Evolutionary conservation across 352 stramenopile species (phyloP).

Genomic region (Globisporangium spinosum): DNA sequence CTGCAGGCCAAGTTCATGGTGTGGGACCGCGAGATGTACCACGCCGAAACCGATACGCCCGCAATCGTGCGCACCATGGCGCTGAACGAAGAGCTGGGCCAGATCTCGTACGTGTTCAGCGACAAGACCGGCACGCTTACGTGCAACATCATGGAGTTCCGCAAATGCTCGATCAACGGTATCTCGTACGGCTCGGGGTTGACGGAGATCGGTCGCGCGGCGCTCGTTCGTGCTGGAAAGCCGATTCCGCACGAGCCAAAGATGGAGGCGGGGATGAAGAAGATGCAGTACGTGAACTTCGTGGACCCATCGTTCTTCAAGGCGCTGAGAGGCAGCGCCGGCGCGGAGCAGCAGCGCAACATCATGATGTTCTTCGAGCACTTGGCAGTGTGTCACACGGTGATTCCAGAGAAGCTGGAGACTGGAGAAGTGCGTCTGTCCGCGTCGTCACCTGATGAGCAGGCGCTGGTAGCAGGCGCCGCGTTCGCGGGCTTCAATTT

Average conservation of each 20-base stretch:
- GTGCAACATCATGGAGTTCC: slow-evolving; percentile 94
- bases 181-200: slow-evolving; percentile 87
- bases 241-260: slow-evolving; percentile 59
- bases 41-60: slow-evolving; percentile 90
- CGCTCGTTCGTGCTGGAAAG: slow-evolving; percentile 54
- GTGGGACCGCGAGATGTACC: slow-evolving; percentile 88
- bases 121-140: slow-evolving; percentile 94
- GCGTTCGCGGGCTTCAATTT: slow-evolving; percentile 73
- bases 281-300: slow-evolving; percentile 78
- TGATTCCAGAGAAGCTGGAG: slow-evolving; percentile 72
- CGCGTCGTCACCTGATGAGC: slow-evolving; percentile 82
- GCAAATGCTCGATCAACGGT: slow-evolving; percentile 91
- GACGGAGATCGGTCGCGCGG: slow-evolving; percentile 75
- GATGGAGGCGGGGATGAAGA: slow-evolving; percentile 44
- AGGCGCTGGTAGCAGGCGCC: slow-evolving; percentile 76
- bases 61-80: slow-evolving; percentile 82
- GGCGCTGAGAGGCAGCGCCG: slow-evolving; percentile 46
- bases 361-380: slow-evolving; percentile 83
- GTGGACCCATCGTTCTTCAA: slow-evolving; percentile 65
- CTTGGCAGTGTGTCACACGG: slow-evolving; percentile 80
- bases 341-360: slow-evolving; percentile 37
- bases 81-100: slow-evolving; percentile 90
- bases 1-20: slow-evolving; percentile 85
- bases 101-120: slow-evolving; percentile 88
- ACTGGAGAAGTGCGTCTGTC: slow-evolving; percentile 60